Conservation (phyloP, 352 stramenopile genomes). For the Pythium diclinum region DNA sequence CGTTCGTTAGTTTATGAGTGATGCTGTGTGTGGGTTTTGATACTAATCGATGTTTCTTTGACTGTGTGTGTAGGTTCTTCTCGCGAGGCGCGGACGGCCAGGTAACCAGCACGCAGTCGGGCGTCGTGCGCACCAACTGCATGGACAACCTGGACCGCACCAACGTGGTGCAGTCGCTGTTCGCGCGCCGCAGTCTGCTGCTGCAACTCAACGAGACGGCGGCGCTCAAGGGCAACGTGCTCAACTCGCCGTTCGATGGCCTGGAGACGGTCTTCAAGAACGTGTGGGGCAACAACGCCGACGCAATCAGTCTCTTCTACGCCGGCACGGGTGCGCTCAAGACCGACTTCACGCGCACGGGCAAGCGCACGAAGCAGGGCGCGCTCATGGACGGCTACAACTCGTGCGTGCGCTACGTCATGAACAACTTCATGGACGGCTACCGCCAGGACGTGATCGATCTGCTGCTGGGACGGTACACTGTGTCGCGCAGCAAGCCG, state of each 20-base stretch:
- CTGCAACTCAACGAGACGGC: constrained; percentile 46
- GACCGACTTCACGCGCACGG: constrained; percentile 94
- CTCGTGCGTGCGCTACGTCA: constrained; percentile 91
- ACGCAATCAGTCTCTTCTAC: constrained; percentile 92
- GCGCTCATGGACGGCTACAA: constrained; percentile 94
- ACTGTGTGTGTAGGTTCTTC: constrained; percentile 41
- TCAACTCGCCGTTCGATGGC: constrained; percentile 47
- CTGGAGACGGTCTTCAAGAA: constrained; percentile 81
- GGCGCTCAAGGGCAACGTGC: constrained; percentile 51
- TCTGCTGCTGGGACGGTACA: constrained; percentile 77
- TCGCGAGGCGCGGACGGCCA: constrained; percentile 43
- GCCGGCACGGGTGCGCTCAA: constrained; percentile 93
- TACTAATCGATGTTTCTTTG: background rate
- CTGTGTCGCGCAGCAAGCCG: constrained; percentile 67
- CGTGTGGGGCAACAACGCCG: constrained; percentile 95
- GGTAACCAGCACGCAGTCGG: constrained; percentile 67
- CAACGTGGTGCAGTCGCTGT: constrained; percentile 96
- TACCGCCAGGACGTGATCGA: constrained; percentile 92
- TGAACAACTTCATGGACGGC: constrained; percentile 95
- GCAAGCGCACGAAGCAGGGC: constrained; percentile 87
- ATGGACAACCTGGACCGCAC: constrained; percentile 98
- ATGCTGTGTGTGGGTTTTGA: constrained; percentile 26
- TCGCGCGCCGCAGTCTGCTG: constrained; percentile 81
- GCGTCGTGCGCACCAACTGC: constrained; percentile 95
- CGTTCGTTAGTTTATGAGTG: background rate